Conservation (phyloP, 805 yeast genomes). For the Yueomyces sinensis region DNA sequence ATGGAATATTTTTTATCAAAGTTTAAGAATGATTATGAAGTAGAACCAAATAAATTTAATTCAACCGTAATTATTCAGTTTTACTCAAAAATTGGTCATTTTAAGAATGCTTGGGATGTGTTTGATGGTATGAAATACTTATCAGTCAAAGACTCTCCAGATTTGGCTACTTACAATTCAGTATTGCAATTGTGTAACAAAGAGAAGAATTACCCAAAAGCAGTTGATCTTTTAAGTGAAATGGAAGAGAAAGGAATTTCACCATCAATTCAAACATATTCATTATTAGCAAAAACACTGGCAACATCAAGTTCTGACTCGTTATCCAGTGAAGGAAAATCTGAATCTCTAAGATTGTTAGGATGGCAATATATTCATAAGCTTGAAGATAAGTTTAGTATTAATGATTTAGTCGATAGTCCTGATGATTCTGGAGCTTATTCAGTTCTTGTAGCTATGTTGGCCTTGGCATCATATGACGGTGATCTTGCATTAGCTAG, state of each 20-base stretch:
- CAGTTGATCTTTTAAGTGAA: constrained; percentile 64
- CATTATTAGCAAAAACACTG: constrained; percentile 13
- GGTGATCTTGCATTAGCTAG: constrained; percentile 67
- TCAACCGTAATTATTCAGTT: constrained; percentile 20
- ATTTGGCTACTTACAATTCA: constrained; percentile 50
- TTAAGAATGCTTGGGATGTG: constrained; percentile 46
- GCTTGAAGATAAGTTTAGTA: constrained; percentile 27
- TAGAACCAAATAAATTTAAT: constrained; percentile 18
- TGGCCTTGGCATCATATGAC: constrained; percentile 64
- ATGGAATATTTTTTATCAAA: constrained; percentile 16
- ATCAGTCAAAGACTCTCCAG: constrained; percentile 55
- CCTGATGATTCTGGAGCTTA: not conserved
- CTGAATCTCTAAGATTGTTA: constrained; percentile 14
- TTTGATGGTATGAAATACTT: constrained; percentile 81
- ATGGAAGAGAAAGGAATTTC: constrained; percentile 28
- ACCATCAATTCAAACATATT: constrained; percentile 12
- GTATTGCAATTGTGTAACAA: constrained; percentile 56
- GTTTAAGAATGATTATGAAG: constrained; percentile 13
- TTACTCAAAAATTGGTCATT: constrained; percentile 8
- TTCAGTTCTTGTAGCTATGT: constrained; percentile 38
- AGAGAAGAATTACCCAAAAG: constrained; percentile 54
- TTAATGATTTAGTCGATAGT: constrained; percentile 1
- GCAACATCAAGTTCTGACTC: constrained; percentile 19
- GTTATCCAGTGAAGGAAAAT: constrained; percentile 18
- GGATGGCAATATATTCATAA: constrained; percentile 77